Percentiles rank a stretch among this genome's conserved stretches.
These are phyloP conservation scores for Komagataea norvegica DNA, from an alignment of 1,139 yeast genomes.

Conservation along the genomic window DNA sequence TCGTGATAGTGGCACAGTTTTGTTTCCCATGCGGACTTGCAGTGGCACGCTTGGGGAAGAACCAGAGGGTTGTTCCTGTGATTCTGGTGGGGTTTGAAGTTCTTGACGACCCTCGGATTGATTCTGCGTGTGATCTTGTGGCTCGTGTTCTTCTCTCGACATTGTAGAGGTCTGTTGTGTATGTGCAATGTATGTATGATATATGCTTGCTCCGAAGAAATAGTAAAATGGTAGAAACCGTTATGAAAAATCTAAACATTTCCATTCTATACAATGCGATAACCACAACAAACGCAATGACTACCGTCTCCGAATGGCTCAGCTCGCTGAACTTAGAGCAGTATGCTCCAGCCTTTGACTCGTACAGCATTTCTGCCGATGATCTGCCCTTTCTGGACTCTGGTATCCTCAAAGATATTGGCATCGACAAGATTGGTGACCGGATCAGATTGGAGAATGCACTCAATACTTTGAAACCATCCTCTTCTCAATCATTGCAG, in stretches of 20 bases:
- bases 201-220: background rate
- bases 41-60: constrained; percentile 2
- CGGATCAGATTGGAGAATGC: constrained; percentile 52
- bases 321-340: constrained; percentile 11
- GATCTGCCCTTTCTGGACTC: constrained; percentile 46
- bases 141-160: background rate
- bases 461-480: background rate
- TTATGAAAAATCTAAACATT: background rate
- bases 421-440: constrained; percentile 78
- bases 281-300: background rate
- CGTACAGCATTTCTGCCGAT: constrained; percentile 45
- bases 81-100: background rate
- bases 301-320: constrained; percentile 12
- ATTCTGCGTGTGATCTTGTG: background rate
- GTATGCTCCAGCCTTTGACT: constrained; percentile 12
- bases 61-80: too few relatives aligned
- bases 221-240: too few relatives aligned
- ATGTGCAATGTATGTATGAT: background rate
- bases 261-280: too few relatives aligned
- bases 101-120: background rate
- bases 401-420: constrained; percentile 66
- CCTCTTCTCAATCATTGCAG: constrained; percentile 2
- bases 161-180: background rate
- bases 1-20: constrained; percentile 14
- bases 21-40: constrained; percentile 22